Percentiles rank a stretch among this genome's conserved stretches.
Conservation (phyloP, 306 rosid genomes). For the Amphicarpaea edgeworthii region DNA sequence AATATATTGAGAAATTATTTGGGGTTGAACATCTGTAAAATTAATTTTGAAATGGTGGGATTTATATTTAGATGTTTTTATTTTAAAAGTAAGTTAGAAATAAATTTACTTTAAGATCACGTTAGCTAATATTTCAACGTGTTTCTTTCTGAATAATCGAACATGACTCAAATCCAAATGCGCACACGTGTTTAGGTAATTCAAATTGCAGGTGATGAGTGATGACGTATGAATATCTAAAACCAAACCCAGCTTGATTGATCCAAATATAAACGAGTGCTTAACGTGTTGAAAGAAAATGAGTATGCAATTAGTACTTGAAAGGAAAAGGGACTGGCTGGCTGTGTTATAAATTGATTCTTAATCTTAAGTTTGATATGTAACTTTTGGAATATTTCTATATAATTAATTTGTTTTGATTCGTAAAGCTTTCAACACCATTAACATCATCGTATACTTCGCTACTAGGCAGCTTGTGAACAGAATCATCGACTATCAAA, state of each 20-base stretch:
- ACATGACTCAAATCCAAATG: too few species aligned
- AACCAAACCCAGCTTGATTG: too few species aligned
- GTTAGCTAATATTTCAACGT: too few species aligned
- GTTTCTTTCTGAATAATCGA: too few species aligned
- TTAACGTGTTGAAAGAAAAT: background rate
- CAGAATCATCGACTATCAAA: background rate
- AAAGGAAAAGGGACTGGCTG: background rate
- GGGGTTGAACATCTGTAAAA: too few species aligned
- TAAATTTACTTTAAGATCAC: too few species aligned
- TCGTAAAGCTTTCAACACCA: background rate
- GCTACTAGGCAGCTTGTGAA: background rate
- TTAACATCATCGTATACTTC: background rate
- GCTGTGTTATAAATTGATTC: background rate
- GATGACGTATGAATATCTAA: too few species aligned
- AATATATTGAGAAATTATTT: too few species aligned
- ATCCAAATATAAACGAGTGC: background rate
- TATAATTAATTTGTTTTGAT: background rate
- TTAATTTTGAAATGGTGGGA: too few species aligned
- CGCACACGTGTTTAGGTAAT: background rate
- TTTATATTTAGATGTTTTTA: too few species aligned
- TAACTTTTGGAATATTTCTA: background rate
- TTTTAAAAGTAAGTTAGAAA: too few species aligned
- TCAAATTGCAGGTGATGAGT: background rate
- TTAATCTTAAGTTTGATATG: background rate
- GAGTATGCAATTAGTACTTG: background rate